phyloP scores from a whole-genome alignment of 306 rosid species.

The Vigna unguiculata region DNA sequence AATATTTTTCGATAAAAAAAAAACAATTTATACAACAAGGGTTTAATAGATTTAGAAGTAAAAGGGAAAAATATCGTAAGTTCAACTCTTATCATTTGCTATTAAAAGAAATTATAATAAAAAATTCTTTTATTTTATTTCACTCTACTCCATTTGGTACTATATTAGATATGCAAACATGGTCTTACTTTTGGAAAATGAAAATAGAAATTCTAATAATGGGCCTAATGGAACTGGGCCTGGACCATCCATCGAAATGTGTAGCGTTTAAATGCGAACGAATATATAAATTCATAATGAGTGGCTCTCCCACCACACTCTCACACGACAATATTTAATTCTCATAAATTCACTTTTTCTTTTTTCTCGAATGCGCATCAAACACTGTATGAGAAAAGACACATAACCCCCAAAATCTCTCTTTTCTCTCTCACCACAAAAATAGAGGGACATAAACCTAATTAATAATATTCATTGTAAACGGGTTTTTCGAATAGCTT shows the following conservation, averaged over 20 bases:
- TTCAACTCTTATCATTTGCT: no score
- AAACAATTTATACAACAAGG: no score
- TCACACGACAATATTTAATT: background rate
- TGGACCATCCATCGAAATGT: slow-evolving; percentile 37
- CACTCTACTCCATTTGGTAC: background rate
- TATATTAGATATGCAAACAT: background rate
- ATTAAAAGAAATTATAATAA: no score
- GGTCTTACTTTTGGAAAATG: background rate
- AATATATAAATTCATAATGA: background rate
- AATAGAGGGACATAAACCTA: no score
- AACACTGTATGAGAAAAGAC: slow-evolving; percentile 2
- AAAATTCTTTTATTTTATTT: no score
- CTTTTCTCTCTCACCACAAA: background rate
- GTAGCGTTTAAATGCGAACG: slow-evolving; percentile 26
- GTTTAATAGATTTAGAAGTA: no score
- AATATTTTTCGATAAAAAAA: no score
- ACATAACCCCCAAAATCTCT: slow-evolving; percentile 10
- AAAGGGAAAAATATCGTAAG: no score
- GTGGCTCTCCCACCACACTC: slow-evolving; percentile 40
- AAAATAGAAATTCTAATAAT: slow-evolving; percentile 1
- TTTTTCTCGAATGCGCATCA: background rate
- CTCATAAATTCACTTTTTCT: background rate
- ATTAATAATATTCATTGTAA: no score
- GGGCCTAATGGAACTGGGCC: slow-evolving; percentile 43
- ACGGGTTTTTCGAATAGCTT: no score